Conservation (phyloP, 179 eudicot species). For the Beta macrorhiza region DNA sequence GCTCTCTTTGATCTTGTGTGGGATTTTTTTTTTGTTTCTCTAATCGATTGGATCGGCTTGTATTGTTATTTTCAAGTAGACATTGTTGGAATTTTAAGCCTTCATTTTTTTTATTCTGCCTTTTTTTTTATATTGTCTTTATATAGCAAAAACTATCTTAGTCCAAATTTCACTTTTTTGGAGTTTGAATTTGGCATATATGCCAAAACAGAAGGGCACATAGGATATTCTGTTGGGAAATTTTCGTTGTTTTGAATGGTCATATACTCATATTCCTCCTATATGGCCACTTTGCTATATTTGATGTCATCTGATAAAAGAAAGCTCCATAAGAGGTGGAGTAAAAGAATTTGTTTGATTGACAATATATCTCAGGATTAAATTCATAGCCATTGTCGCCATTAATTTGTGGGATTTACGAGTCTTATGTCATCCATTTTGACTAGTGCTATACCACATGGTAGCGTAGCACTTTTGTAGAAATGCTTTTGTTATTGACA, state of each 20-base stretch:
- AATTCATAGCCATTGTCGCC: background rate
- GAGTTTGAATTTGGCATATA: background rate
- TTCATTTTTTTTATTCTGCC: background rate
- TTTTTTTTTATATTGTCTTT: background rate
- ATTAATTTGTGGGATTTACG: background rate
- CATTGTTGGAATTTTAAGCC: background rate
- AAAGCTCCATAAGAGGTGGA: background rate
- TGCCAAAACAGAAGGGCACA: background rate
- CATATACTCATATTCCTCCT: background rate
- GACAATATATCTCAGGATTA: background rate
- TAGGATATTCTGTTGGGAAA: background rate
- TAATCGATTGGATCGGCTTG: background rate
- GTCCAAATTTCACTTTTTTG: background rate
- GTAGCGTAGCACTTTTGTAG: background rate
- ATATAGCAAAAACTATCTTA: background rate
- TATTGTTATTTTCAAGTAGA: background rate
- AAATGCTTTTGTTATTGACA: background rate
- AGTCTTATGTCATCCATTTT: background rate
- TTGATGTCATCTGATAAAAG: no score
- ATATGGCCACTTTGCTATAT: no score
- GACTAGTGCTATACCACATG: background rate
- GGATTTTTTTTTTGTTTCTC: background rate
- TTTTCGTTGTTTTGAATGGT: background rate
- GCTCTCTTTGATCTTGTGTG: no score
- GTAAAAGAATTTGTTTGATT: background rate